These are phyloP conservation scores for Ophiocordyceps camponoti-saundersi DNA, from an alignment of 2,329 filamentous ascomycete species.

Conservation along the genomic window DNA sequence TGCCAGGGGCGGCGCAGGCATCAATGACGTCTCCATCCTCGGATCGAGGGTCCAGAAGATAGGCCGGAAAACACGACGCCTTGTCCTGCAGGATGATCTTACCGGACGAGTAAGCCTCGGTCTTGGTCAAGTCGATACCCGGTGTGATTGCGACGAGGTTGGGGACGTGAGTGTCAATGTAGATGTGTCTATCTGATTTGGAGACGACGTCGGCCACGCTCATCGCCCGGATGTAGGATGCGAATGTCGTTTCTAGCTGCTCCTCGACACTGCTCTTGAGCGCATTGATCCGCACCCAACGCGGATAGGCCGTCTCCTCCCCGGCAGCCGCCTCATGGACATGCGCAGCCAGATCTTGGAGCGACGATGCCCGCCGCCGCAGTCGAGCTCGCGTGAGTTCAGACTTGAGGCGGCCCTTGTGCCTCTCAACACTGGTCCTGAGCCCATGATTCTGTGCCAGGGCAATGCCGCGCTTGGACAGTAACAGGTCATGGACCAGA, in stretches of 20 bases:
- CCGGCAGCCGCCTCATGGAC: constrained; percentile 33
- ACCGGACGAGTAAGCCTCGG: constrained; percentile 56
- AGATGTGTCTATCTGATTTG: constrained; percentile 32
- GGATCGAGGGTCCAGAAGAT: constrained; percentile 54
- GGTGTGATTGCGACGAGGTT: constrained; percentile 67
- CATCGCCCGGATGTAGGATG: constrained; percentile 37
- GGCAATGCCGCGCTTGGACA: constrained; percentile 68
- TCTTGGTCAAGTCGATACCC: constrained; percentile 53
- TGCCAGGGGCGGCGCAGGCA: constrained; percentile 84
- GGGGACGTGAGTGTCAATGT: constrained; percentile 68
- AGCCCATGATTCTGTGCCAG: constrained; percentile 67
- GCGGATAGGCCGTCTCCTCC: constrained; percentile 47
- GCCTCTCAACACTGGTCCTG: constrained; percentile 55
- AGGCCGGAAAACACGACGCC: constrained; percentile 90
- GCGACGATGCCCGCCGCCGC: constrained; percentile 47
- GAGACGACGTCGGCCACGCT: constrained; percentile 39
- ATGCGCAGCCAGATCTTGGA: constrained; percentile 47
- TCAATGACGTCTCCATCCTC: constrained; percentile 70
- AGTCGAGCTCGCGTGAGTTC: constrained; percentile 73
- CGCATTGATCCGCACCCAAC: constrained; percentile 82
- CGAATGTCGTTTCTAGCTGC: constrained; percentile 62
- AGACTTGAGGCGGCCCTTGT: constrained; percentile 64
- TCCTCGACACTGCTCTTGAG: constrained; percentile 53
- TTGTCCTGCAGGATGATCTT: constrained; percentile 88
- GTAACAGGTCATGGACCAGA: constrained; percentile 69